A percentile compares a stretch with the other conserved stretches of the same genome.
Conservation (phyloP, 2,329 filamentous ascomycete species). For the Diaporthe aspalathi region DNA sequence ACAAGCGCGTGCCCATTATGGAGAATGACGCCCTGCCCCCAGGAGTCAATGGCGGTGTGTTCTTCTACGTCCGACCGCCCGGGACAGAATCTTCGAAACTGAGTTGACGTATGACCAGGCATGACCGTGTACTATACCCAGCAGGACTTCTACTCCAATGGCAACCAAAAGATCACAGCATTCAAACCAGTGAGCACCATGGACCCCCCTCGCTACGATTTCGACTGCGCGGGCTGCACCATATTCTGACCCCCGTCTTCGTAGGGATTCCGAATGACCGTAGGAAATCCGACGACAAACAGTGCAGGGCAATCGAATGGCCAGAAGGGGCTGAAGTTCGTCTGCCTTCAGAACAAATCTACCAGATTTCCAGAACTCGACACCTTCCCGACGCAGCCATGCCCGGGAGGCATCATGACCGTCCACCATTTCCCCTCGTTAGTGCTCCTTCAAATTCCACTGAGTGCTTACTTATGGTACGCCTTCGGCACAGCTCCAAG, state of each 20-base stretch:
- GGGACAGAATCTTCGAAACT: not conserved
- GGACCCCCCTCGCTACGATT: too few relatives aligned
- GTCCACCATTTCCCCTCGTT: constrained; percentile 54
- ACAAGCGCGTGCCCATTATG: constrained; percentile 47
- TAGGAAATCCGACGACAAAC: constrained; percentile 47
- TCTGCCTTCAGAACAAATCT: constrained; percentile 53
- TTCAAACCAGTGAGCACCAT: constrained; percentile 47
- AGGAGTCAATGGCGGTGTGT: constrained; percentile 49
- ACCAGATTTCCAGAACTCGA: constrained; percentile 55
- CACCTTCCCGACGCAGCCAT: constrained; percentile 53
- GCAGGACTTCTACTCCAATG: constrained; percentile 53
- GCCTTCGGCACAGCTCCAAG: rapidly evolving
- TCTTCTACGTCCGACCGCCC: too few relatives aligned
- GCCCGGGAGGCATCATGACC: constrained; percentile 57
- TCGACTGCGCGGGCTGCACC: too few relatives aligned
- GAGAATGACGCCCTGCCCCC: constrained; percentile 37
- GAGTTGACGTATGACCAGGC: not conserved
- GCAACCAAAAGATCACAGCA: constrained; percentile 54
- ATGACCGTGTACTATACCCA: constrained; percentile 57
- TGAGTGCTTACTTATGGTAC: not conserved
- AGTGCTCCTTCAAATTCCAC: not conserved
- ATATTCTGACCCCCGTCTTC: constrained; percentile 32
- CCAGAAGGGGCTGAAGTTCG: constrained; percentile 51
- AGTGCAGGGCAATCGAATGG: not conserved
- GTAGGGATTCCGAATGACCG: constrained; percentile 55